These are phyloP conservation scores for Wallemia hederae DNA, from an alignment of 1,284 basidiomycete genomes.

Conservation along the genomic window DNA sequence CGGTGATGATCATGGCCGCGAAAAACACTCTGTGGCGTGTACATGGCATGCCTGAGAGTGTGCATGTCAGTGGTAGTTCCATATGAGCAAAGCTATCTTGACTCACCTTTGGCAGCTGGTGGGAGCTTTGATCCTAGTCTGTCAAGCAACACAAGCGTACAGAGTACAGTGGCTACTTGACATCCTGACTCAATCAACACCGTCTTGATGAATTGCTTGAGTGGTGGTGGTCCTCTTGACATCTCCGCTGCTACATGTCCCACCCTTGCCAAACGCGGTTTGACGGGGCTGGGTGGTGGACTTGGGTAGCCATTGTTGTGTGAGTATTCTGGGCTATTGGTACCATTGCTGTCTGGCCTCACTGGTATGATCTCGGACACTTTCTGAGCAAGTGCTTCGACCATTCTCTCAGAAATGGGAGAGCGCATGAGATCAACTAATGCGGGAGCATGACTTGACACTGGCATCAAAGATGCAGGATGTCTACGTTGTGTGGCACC, in stretches of 20 bases:
- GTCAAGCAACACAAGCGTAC: background rate
- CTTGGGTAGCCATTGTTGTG: background rate
- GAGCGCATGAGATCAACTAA: background rate
- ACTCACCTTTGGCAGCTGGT: background rate
- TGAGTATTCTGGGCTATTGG: background rate
- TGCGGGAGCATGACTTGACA: background rate
- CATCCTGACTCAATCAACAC: background rate
- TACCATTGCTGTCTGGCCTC: background rate
- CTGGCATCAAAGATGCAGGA: background rate
- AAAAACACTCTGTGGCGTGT: background rate
- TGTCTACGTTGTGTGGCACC: background rate
- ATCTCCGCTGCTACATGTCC: background rate
- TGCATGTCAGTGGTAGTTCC: too few relatives aligned
- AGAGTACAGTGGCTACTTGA: background rate
- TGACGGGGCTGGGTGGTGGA: background rate
- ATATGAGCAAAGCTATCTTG: too few relatives aligned
- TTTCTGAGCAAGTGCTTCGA: background rate
- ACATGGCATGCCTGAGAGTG: conserved; percentile 1
- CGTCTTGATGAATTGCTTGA: background rate
- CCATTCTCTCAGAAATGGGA: background rate
- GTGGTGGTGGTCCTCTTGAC: background rate
- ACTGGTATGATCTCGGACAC: background rate
- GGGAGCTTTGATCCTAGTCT: background rate
- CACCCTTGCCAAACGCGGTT: background rate
- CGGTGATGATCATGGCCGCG: background rate